Evolutionary conservation across 305 asterid genomes (phyloP).

Genomic region (Euphrasia arctica): DNA sequence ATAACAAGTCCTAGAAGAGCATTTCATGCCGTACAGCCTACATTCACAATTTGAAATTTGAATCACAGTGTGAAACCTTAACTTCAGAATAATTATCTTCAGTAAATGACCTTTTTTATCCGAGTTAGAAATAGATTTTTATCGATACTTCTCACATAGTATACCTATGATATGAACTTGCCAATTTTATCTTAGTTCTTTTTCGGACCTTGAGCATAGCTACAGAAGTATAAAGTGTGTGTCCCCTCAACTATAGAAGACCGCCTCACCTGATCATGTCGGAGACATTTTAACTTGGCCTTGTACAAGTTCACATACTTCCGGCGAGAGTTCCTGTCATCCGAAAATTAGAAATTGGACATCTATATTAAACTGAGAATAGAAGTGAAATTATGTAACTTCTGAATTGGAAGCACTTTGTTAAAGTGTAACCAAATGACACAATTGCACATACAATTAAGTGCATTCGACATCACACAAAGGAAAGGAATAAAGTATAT

Average conservation of each 20-base stretch:
- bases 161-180: constrained; percentile 17
- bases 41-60: not conserved
- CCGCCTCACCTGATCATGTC: constrained; percentile 70
- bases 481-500: constrained; percentile 4
- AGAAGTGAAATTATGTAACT: not conserved
- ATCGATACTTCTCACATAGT: not conserved
- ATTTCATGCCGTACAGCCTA: not conserved
- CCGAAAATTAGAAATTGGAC: constrained; percentile 22
- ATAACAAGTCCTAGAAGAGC: not conserved
- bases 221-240: constrained; percentile 11
- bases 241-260: constrained; percentile 19
- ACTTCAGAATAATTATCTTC: not conserved
- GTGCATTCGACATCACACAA: constrained; percentile 23
- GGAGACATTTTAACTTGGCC: constrained; percentile 79
- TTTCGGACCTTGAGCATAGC: constrained; percentile 9
- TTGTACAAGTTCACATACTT: constrained; percentile 79
- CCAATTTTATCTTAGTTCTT: not conserved
- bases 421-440: not conserved
- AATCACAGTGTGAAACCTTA: constrained; percentile 17
- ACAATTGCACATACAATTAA: constrained; percentile 8
- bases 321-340: constrained; percentile 67
- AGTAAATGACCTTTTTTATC: not conserved
- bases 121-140: not conserved
- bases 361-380: constrained; percentile 23
- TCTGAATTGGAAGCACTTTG: constrained; percentile 21